Base-by-base conservation (phyloP, 768 basidiomycete species). In the Xanthoconium purpureum region DNA sequence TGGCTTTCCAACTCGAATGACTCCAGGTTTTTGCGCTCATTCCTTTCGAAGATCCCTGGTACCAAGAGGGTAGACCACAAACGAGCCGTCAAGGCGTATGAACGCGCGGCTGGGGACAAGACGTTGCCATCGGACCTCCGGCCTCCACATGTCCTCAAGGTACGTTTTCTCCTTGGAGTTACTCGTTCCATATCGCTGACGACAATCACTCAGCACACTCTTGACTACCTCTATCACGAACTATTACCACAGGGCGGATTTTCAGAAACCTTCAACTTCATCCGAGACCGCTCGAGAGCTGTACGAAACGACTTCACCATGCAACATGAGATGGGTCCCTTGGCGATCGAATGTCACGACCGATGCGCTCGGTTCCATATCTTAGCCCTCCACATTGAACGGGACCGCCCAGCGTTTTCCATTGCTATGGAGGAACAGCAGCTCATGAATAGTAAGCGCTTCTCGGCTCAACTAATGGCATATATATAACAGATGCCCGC, bases 301-400 rank as follows among this genome's bases (percentile, higher is more conserved):
- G 89, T 98, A 44, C 78, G 96, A 30, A 94, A 89, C 63, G 96
- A 99, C 69, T 96, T 98, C 60, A 93, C 92, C 0, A 88, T 97
- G 80, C 96, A 98, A 69, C 89, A 89, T 58, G 82, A 86, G 56
- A 86, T 84, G 36, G 89, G 88, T 8, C 73, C 79, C 2, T 60
- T 86, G 44, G 91, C 94, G 3, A 93, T 96, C 47, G 88, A 91
- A 62, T 94, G 90, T 64, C 89, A 96, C 63, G 95, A 94, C 66
- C 85, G 96, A 51, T 96, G 95, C 68, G 95, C 89, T 40, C 84
- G 96, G 37, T 98, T 91, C 65, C 96, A 98, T 70, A 91, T 98
- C 52, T 76, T 98, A 1, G 87, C 88, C 0, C 70, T 96, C 28
- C 91, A 94, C 58, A 71, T 75, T 10, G 71, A 85, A 68, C 81